Evolutionary conservation across 495 filamentous ascomycete genomes (phyloP), one percentile per base, ranked within the genome.

Genomic region (Penicillium roqueforti): DNA sequence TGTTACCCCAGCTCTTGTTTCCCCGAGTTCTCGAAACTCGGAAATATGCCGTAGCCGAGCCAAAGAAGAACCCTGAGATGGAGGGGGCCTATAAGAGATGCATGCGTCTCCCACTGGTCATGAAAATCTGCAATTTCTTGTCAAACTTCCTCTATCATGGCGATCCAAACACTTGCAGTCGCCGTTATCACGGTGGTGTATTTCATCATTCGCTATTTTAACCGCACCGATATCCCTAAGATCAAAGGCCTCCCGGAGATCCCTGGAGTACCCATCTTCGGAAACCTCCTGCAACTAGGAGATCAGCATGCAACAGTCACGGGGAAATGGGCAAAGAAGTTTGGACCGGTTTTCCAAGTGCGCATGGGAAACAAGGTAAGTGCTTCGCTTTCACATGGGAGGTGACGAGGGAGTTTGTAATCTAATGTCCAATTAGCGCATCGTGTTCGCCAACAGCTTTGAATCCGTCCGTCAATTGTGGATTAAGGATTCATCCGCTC

Each of bases 401-500:
- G 10, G 9, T 8, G 28, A 32, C 29, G 4, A 32, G 13, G 10
- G 6, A 36, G 3, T 36, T 16, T 1, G 16, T n/a, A 16, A 36
- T 36, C 32, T 36, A 36, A 36, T 36, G 14, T 2, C 14, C 14
- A 6, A 7, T 1, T 50, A 85, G 78, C 75, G 84, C 40, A 83
- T 88, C 42, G 73, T 89, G 0, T 85, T 87, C 57, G 84, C 84
- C 43, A 89, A 89, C 64, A 81, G 79, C 39, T 85, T 87, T 56
- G 83, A 85, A 28, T 80, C 83, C 1, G 83, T 87, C 20, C 76
- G 79, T 25, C 78, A 86, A 44, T 69, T 89, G 5, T 89, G 85
- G 83, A 84, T 88, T 57, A 86, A 81, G 39, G 84, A 89, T 53
- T 83, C 85, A 60, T 83, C 82, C 0, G 80, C 83, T n/a, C 73